Percentiles rank a stretch among this genome's conserved stretches.
These are phyloP conservation scores for Yamadazyma mexicana DNA, from an alignment of 1,139 yeast species.

Conservation along the genomic window DNA sequence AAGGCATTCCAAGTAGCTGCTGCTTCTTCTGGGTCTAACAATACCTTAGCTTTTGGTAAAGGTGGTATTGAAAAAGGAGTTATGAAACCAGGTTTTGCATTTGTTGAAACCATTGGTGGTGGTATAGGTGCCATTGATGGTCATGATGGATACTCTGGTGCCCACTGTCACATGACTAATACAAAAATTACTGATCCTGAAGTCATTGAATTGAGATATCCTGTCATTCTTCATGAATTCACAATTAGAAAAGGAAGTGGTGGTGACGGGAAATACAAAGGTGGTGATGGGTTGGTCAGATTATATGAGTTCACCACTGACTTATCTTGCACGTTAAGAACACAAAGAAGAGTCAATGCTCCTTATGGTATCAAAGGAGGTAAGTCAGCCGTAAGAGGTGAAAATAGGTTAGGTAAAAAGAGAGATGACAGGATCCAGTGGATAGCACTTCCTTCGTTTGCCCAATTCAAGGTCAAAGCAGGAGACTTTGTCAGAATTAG, in stretches of 20 bases:
- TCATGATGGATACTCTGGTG: conserved; percentile 36
- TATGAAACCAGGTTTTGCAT: conserved; percentile 16
- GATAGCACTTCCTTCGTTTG: conserved; percentile 20
- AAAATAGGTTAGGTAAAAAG: conserved; percentile 51
- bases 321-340: conserved; percentile 18
- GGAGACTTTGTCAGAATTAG: conserved; percentile 45
- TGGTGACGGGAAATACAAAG: conserved; percentile 34
- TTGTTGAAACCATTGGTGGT: conserved; percentile 17
- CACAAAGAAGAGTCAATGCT: conserved; percentile 20
- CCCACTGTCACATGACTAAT: conserved; percentile 47
- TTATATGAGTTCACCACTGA: conserved; percentile 19
- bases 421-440: conserved; percentile 21
- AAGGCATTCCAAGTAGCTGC: conserved; percentile 9
- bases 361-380: conserved; percentile 24
- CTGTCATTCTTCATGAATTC: conserved; percentile 30
- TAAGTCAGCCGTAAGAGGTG: conserved; percentile 56
- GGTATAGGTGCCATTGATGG: conserved; percentile 20
- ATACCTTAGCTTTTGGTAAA: conserved; percentile 12
- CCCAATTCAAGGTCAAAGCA: conserved; percentile 19
- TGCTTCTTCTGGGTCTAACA: conserved; percentile 12
- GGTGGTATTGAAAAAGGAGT: conserved; percentile 15
- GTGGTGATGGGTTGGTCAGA: conserved; percentile 30
- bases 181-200: conserved; percentile 44
- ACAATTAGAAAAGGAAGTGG: conserved; percentile 30
- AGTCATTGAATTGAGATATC: conserved; percentile 35